Percentiles rank a stretch among this genome's conserved stretches.
Conservation (phyloP, 2,329 filamentous ascomycete species). For the Myriosclerotinia duriaeana region DNA sequence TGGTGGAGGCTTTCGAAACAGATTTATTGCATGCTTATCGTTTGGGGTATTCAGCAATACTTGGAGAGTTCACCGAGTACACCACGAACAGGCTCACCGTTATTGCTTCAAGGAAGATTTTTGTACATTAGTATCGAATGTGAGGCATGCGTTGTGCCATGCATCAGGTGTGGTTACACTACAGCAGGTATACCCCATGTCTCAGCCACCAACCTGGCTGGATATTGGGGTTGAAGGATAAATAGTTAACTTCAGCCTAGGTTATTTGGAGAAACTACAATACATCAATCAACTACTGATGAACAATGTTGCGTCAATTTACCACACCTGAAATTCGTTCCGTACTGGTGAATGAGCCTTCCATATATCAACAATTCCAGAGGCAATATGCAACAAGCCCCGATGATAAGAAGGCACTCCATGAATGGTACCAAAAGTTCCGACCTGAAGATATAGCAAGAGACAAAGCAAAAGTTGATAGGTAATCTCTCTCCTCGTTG, state of each 20-base stretch:
- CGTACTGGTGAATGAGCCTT: not conserved
- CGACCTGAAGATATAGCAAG: not conserved
- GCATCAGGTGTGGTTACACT: not conserved
- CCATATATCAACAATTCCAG: too few species aligned
- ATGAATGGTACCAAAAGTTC: conserved; percentile 3
- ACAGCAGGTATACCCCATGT: conserved; percentile 3
- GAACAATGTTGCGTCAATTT: not conserved
- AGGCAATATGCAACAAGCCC: not conserved
- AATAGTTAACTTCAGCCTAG: not conserved
- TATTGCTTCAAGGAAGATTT: not conserved
- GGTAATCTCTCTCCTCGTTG: not conserved
- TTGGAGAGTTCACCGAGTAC: not conserved
- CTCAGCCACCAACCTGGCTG: conserved; percentile 4
- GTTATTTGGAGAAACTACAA: not conserved
- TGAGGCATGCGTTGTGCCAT: not conserved
- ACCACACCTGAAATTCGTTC: not conserved
- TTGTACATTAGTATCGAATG: not conserved
- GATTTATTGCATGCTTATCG: not conserved
- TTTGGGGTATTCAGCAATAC: not conserved
- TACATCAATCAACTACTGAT: not conserved
- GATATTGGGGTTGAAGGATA: not conserved
- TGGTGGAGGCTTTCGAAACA: not conserved
- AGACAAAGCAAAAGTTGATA: not conserved
- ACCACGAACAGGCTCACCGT: not conserved
- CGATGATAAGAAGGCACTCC: not conserved